Evolutionary conservation across 2,329 filamentous ascomycete species (phyloP), one percentile per base, ranked within the genome.

Genomic region (Cordyceps sp.): DNA sequence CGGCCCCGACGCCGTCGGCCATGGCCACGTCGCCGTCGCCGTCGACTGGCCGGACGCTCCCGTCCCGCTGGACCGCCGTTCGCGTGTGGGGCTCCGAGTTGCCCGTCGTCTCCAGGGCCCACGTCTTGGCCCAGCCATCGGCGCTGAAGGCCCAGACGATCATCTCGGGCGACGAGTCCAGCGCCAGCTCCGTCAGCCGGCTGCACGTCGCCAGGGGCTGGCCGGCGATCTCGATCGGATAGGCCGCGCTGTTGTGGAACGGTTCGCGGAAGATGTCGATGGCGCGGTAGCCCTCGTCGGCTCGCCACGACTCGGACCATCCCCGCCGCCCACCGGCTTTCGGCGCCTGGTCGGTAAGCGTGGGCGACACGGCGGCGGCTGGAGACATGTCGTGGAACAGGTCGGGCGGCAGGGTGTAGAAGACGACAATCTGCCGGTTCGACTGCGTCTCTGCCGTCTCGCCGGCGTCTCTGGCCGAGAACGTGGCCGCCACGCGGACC

Each of bases 391-490:
- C 46, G 21, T 57, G 53, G 37, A 72, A 66, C 3, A 66, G 48
- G 45, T 78, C 72, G 1, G 61, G 48, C 0, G 75, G 73, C 2
- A 80, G 54, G 1, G 62, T 73, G 46, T 74, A 80, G 2, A 78
- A 53, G 32, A 73, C 61, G 18, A 80, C 40, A 26, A 54, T 45
- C 39, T 62, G 59, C 29, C 20, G 48, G 34, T 42, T 37, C 1
- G 27, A 23, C 6, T 16, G 9, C 25, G 29, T 29, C 26, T 30
- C 27, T 6, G 31, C 20, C 31, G 37, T 20, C 13, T 26, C 30
- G 18, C 18, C 23, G 30, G 32, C 39, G 30, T 31, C 33, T 13
- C 14, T 43, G 23, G 61, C 56, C 14, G 56, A 57, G 46, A 71
- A 78, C 4, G 59, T 66, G 18, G 65, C 73, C 6, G 68, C 64